Percentiles rank a stretch among this genome's conserved stretches.
phyloP scores from a whole-genome alignment of 1,284 basidiomycete genomes.

The Ustanciosporium gigantosporum region DNA sequence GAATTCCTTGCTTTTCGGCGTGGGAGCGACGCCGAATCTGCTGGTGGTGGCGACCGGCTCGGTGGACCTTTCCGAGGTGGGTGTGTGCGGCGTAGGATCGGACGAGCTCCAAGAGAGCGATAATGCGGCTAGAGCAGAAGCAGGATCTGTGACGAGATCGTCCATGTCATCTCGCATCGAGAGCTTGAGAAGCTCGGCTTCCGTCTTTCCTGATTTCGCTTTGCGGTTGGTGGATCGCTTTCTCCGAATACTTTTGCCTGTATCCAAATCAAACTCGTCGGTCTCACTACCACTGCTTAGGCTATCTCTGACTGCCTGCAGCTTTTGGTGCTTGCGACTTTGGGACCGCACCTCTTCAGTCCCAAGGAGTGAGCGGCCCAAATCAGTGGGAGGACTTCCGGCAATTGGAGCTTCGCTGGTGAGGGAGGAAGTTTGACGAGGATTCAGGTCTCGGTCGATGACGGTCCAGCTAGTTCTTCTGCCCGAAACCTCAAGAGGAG shows the following conservation, averaged over 20 bases:
- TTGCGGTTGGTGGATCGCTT: slow-evolving; percentile 11
- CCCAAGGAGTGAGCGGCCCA: slow-evolving; percentile 4
- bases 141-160: slow-evolving; percentile 26
- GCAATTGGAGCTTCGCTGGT: slow-evolving; percentile 21
- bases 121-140: slow-evolving; percentile 25
- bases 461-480: slow-evolving; percentile 40
- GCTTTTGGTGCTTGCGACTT: background rate
- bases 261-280: slow-evolving; percentile 27
- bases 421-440: slow-evolving; percentile 4
- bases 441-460: slow-evolving; percentile 15
- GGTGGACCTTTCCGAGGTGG: background rate
- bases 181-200: slow-evolving; percentile 21
- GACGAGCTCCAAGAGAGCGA: slow-evolving; percentile 18
- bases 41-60: slow-evolving; percentile 21
- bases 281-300: slow-evolving; percentile 17
- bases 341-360: background rate
- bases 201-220: slow-evolving; percentile 14
- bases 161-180: slow-evolving; percentile 22
- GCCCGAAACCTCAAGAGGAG: slow-evolving; percentile 1
- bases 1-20: slow-evolving; percentile 20
- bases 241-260: slow-evolving; percentile 21
- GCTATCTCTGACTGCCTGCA: background rate
- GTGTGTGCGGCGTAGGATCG: background rate
- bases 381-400: slow-evolving; percentile 36
- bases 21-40: slow-evolving; percentile 12